Evolutionary conservation across 1,139 yeast genomes (phyloP).

Genomic region (Candida pseudoviswanathii): DNA sequence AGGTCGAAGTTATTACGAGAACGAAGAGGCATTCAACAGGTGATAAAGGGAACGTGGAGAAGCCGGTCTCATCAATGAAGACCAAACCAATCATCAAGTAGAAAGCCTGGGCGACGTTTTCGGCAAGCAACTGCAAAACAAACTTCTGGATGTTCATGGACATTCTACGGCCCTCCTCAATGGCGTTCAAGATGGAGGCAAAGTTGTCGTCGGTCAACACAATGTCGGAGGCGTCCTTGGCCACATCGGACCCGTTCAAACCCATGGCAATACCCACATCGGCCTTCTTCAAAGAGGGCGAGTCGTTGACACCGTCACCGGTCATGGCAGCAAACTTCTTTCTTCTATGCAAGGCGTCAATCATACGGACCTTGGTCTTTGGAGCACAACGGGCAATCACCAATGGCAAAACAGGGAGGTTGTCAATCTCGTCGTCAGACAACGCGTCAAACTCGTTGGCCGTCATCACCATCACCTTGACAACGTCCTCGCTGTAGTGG

Average conservation of each 20-base stretch:
- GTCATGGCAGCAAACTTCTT: conserved; percentile 79
- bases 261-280: conserved; percentile 72
- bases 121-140: conserved; percentile 74
- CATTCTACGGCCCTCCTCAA: conserved; percentile 85
- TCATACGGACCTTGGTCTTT: conserved; percentile 81
- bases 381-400: conserved; percentile 89
- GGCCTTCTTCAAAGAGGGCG: conserved; percentile 77
- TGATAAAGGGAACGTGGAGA: conserved; percentile 74
- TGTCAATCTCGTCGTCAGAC: conserved; percentile 63
- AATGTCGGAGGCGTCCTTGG: conserved; percentile 60
- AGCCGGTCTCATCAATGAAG: conserved; percentile 58
- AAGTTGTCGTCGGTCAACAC: conserved; percentile 54
- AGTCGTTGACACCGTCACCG: conserved; percentile 86
- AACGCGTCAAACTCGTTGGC: conserved; percentile 73
- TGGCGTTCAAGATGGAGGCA: conserved; percentile 52
- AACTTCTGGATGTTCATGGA: conserved; percentile 79
- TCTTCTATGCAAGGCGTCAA: conserved; percentile 78
- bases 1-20: conserved; percentile 75
- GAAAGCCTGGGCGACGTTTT: conserved; percentile 77
- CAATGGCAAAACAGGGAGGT: conserved; percentile 69
- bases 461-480: conserved; percentile 72
- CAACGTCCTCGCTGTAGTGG: conserved; percentile 63
- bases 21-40: conserved; percentile 85
- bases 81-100: conserved; percentile 73
- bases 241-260: conserved; percentile 55